Percentiles rank a stretch among this genome's conserved stretches.
These are phyloP conservation scores for Lactifluus pinguis DNA, from an alignment of 768 basidiomycete genomes.

Conservation along the genomic window DNA sequence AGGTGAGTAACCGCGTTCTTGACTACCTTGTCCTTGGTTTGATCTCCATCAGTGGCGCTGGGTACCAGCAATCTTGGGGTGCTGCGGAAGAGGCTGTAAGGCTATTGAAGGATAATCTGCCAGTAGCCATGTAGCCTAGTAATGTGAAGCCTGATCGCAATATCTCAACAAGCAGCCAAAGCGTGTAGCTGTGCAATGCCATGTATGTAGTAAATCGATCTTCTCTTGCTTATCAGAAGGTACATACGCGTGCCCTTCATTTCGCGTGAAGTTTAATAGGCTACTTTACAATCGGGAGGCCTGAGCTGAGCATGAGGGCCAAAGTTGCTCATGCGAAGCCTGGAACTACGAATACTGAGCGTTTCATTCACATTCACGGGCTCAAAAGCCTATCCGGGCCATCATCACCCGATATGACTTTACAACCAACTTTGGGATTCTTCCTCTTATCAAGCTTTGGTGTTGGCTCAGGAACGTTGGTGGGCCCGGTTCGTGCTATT, in stretches of 20 bases:
- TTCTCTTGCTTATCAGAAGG: not conserved
- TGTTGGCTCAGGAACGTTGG: not conserved
- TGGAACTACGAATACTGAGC: not conserved
- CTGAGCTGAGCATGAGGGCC: too few species aligned
- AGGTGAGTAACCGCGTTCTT: slow-evolving; percentile 31
- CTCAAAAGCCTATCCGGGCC: not conserved
- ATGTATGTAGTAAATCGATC: not conserved
- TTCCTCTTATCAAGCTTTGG: not conserved
- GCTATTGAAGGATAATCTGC: slow-evolving; percentile 17
- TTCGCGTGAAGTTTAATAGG: not conserved
- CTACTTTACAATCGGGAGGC: not conserved
- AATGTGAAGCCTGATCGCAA: not conserved
- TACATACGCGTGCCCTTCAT: not conserved
- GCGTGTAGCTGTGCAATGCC: not conserved
- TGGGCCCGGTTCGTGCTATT: not conserved
- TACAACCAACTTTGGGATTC: not conserved
- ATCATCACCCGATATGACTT: not conserved
- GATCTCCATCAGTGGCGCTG: slow-evolving; percentile 20
- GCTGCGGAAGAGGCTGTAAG: slow-evolving; percentile 22
- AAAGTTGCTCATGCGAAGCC: not conserved
- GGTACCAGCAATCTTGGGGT: slow-evolving; percentile 26
- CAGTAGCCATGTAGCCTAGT: not conserved
- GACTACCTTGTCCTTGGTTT: slow-evolving; percentile 9
- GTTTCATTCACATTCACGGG: not conserved
- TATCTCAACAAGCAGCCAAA: not conserved